phyloP scores from a whole-genome alignment of 768 basidiomycete genomes.

The Naganishia onofrii region DNA sequence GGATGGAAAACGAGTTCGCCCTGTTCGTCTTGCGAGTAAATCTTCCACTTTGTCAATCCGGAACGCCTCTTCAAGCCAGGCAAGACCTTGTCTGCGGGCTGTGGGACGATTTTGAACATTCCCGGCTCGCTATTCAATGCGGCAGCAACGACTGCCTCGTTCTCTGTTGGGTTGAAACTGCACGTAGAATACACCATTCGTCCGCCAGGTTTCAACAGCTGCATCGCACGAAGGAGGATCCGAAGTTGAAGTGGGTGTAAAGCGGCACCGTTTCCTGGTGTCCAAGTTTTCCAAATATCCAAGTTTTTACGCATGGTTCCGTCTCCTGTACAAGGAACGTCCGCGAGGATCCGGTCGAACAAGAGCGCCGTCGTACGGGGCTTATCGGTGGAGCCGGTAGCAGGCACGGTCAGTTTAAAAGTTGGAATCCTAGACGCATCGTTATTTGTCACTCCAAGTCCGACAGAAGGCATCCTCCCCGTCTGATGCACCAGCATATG shows the following conservation, averaged over 20 bases:
- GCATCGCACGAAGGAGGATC: constrained; percentile 89
- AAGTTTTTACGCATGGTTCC: constrained; percentile 93
- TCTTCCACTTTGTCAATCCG: constrained; percentile 75
- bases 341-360: constrained; percentile 91
- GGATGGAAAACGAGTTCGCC: constrained; percentile 41
- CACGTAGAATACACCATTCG: constrained; percentile 97
- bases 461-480: constrained; percentile 84
- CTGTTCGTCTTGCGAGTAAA: constrained; percentile 55
- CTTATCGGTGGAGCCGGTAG: constrained; percentile 49
- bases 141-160: constrained; percentile 89
- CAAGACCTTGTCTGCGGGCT: constrained; percentile 54
- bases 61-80: constrained; percentile 71
- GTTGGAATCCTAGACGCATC: constrained; percentile 62
- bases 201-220: constrained; percentile 77
- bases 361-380: constrained; percentile 54
- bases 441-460: constrained; percentile 91
- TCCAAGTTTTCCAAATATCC: constrained; percentile 92
- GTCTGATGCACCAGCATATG: constrained; percentile 97
- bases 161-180: constrained; percentile 93
- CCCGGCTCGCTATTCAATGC: constrained; percentile 72
- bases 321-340: constrained; percentile 94
- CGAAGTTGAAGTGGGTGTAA: constrained; percentile 89
- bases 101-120: constrained; percentile 48
- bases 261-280: constrained; percentile 81
- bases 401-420: constrained; percentile 35